Percentiles rank a stretch among this genome's conserved stretches.
Conservation (phyloP, 352 stramenopile species). For the Phytophthora hibernalis region DNA sequence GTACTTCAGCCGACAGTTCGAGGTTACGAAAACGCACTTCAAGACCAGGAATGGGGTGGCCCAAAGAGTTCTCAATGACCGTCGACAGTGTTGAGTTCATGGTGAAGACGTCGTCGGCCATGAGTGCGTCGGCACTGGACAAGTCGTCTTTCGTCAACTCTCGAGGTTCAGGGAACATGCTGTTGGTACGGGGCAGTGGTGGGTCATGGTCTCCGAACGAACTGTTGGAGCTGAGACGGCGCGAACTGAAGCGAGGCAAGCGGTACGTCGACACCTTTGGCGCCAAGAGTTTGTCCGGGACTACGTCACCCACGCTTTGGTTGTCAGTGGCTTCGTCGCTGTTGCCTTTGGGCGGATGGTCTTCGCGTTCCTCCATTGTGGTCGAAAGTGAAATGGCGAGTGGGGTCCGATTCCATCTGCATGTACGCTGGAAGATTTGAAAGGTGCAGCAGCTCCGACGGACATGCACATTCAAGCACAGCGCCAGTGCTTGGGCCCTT, state of each 20-base stretch:
- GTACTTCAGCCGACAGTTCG: constrained; percentile 42
- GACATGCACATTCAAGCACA: constrained; percentile 2
- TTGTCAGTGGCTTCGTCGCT: constrained; percentile 21
- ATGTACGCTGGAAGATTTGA: constrained; percentile 9
- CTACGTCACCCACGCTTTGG: constrained; percentile 28
- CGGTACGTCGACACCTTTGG: constrained; percentile 33
- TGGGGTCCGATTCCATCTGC: constrained; percentile 16
- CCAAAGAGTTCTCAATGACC: constrained; percentile 53
- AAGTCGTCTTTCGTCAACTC: constrained; percentile 41
- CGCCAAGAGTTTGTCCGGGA: constrained; percentile 28
- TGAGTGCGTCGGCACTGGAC: constrained; percentile 54
- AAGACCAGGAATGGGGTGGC: constrained; percentile 55
- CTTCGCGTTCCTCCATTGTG: constrained; percentile 11
- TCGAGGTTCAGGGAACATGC: constrained; percentile 39
- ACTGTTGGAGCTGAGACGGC: constrained; percentile 28
- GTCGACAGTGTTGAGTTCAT: constrained; percentile 63
- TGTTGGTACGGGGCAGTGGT: constrained; percentile 25
- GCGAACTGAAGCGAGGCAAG: constrained; percentile 41
- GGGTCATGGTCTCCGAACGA: constrained; percentile 19
- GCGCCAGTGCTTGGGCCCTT: background rate
- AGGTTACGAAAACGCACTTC: constrained; percentile 65
- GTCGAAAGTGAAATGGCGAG: constrained; percentile 5
- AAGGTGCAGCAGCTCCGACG: background rate
- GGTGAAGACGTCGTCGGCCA: constrained; percentile 54
- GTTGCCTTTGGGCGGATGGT: constrained; percentile 1